Percentiles rank a stretch among this genome's conserved stretches.
Conservation (phyloP, 768 basidiomycete genomes). For the Pleurotus tuoliensis region DNA sequence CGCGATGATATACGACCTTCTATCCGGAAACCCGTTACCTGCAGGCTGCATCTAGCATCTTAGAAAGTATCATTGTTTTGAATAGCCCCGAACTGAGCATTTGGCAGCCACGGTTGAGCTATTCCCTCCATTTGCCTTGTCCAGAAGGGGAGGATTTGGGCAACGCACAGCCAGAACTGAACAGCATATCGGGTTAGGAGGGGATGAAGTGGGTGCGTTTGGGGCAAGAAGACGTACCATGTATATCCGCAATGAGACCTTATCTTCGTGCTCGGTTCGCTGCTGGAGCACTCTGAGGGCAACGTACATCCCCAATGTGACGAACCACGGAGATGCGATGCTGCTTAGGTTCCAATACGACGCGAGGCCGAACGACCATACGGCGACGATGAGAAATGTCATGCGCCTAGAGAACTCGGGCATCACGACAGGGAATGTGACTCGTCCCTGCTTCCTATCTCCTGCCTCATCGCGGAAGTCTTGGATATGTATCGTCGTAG, state of each 20-base stretch:
- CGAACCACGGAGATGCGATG: not conserved
- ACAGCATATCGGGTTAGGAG: not conserved
- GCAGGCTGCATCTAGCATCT: too few species aligned
- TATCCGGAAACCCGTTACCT: too few species aligned
- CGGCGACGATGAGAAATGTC: not conserved
- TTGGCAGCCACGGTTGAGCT: not conserved
- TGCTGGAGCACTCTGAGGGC: slow-evolving; percentile 3
- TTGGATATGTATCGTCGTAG: slow-evolving; percentile 11
- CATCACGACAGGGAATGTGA: slow-evolving; percentile 10
- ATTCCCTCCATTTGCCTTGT: slow-evolving; percentile 1
- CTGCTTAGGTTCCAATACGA: slow-evolving; percentile 4
- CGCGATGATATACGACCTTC: too few species aligned
- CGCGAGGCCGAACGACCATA: slow-evolving; percentile 8
- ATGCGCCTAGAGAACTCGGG: slow-evolving; percentile 7
- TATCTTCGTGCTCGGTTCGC: slow-evolving; percentile 3
- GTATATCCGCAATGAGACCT: slow-evolving; percentile 6
- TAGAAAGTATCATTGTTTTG: slow-evolving; percentile 5
- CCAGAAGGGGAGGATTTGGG: slow-evolving; percentile 6
- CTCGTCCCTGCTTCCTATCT: slow-evolving; percentile 9
- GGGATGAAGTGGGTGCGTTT: not conserved
- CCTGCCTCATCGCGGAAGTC: slow-evolving; percentile 12
- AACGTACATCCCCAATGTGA: slow-evolving; percentile 7
- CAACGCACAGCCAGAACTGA: slow-evolving; percentile 7
- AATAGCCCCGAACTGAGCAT: not conserved
- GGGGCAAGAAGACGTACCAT: not conserved